Conservation (phyloP, 352 stramenopile species). For the Globisporangium echinulatum region DNA sequence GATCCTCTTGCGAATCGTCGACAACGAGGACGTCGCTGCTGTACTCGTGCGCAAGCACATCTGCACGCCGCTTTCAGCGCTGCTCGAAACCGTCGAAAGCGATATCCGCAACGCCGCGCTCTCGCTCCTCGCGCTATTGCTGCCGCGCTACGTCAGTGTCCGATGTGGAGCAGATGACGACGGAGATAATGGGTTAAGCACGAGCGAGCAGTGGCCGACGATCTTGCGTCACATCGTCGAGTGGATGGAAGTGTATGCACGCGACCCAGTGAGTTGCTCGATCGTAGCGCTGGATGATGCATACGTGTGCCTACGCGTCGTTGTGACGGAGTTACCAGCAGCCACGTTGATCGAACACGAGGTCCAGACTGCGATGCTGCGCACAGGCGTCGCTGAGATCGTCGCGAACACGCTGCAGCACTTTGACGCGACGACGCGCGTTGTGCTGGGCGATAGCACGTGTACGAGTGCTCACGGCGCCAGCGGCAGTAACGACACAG, state of each 20-base stretch:
- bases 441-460: no score
- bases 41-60: slow-evolving; percentile 32
- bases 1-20: slow-evolving; percentile 25
- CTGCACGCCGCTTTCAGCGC: slow-evolving; percentile 26
- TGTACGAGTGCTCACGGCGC: neutral
- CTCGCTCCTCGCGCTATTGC: slow-evolving; percentile 32
- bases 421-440: slow-evolving; percentile 14
- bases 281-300: slow-evolving; percentile 30
- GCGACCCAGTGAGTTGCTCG: slow-evolving; percentile 29
- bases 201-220: slow-evolving; percentile 28
- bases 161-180: neutral
- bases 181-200: neutral
- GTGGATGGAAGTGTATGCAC: slow-evolving; percentile 67
- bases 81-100: slow-evolving; percentile 53
- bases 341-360: slow-evolving; percentile 11
- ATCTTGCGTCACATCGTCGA: slow-evolving; percentile 51
- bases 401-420: slow-evolving; percentile 26
- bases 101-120: slow-evolving; percentile 38
- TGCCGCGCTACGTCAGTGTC: slow-evolving; percentile 15
- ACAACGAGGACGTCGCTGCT: slow-evolving; percentile 11
- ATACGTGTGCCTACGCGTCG: slow-evolving; percentile 33
- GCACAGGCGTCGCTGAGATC: slow-evolving; percentile 41
- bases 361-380: slow-evolving; percentile 27
- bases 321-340: slow-evolving; percentile 20
- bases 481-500: slow-evolving; percentile 4